Evolutionary conservation across 129 eudicot genomes (phyloP), one percentile per base, ranked within the genome.

Genomic region (Scalesia atractyloides): DNA sequence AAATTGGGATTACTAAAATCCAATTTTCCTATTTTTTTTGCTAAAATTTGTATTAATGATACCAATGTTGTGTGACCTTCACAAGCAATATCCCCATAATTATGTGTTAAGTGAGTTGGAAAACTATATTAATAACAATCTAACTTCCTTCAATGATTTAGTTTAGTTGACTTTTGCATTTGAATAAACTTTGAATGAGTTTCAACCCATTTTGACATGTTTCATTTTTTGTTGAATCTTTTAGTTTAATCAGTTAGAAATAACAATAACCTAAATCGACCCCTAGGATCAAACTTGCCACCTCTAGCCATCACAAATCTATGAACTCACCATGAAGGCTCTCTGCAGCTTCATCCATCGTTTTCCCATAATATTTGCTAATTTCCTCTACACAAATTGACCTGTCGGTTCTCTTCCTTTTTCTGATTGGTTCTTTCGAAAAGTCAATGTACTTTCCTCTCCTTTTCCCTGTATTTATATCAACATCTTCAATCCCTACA

Each of bases 321-420:
- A 63, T 63, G 20, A 63, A n/a, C 68, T 63, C 24, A 63, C 68
- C 68, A 37, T 5, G 26, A 63, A 63, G 68, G 47, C 22, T 63
- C n/a, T 34, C 68, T 16, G 68, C 68, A 63, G 68, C 68, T 63
- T 63, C 68, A n/a, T 63, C 68, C 68, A 63, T 63, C 17, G 68
- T 37, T 37, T 63, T 36, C 16, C 49, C 68, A 36, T 19, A 54
- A 54, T 54, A 5, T 54, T 54, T 54, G 30, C 33, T 54, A 13
- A 54, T 19, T 54, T 54, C 68, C 49, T 63, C 49, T 17, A 63
- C 8, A 36, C 49, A 8, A 63, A 63, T 36, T n/a, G 47, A 36
- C 26, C 49, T 37, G 48, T 37, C 49, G 16, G 47, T 16, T 63
- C 22, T 63, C 47, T 63, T 63, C 68, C 22, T 63, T n/a, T 36